These are phyloP conservation scores for Fusarium subglutinans DNA, from an alignment of 2,329 filamentous ascomycete species.

Conservation along the genomic window DNA sequence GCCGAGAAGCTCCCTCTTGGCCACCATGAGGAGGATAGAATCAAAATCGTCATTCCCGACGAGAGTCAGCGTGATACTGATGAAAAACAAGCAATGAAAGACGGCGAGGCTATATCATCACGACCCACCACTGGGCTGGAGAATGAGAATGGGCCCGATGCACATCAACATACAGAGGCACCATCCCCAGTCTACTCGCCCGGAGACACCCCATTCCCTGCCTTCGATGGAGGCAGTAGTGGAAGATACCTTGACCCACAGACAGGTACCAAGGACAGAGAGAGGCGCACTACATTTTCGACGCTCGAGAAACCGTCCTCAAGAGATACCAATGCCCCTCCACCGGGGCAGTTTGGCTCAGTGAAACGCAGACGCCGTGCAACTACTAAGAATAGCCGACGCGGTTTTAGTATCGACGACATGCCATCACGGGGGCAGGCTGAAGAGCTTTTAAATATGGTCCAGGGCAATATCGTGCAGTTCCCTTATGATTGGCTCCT, in stretches of 20 bases:
- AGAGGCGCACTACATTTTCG: constrained; percentile 67
- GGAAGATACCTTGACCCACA: constrained; percentile 47
- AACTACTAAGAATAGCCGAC: constrained; percentile 74
- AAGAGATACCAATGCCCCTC: constrained; percentile 44
- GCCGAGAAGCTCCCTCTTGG: constrained; percentile 37
- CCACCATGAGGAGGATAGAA: constrained; percentile 43
- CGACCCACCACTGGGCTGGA: constrained; percentile 33
- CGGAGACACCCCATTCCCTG: constrained; percentile 58
- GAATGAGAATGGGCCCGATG: constrained; percentile 38
- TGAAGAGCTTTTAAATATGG: constrained; percentile 80
- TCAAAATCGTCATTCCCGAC: constrained; percentile 46
- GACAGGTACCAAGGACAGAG: constrained; percentile 51
- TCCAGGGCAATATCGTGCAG: constrained; percentile 88
- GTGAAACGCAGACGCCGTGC: constrained; percentile 72
- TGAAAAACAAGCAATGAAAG: constrained; percentile 55
- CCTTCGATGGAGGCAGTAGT: constrained; percentile 52
- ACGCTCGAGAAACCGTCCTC: constrained; percentile 59
- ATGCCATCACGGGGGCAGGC: constrained; percentile 79
- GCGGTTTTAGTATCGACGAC: constrained; percentile 76
- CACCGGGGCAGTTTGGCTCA: constrained; percentile 55
- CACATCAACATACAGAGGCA: constrained; percentile 46
- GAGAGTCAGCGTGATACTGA: constrained; percentile 43
- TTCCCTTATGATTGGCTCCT: constrained; percentile 98
- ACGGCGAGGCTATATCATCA: constrained; percentile 25
- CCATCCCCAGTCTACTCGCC: constrained; percentile 54